Evolutionary conservation across 306 rosid genomes (phyloP).

Genomic region (Vicia faba): DNA sequence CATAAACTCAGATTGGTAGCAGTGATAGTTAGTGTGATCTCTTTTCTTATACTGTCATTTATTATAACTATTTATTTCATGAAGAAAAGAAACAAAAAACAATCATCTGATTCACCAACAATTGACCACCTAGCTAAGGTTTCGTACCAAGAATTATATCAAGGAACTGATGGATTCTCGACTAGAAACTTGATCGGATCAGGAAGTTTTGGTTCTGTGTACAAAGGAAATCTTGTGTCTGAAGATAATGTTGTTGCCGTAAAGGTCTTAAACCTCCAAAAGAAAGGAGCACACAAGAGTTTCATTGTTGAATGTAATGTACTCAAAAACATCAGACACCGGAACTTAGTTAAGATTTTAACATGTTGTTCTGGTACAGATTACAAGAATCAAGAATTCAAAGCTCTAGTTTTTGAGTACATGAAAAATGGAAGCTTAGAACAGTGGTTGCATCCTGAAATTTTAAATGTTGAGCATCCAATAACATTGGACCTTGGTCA

Average conservation of each 20-base stretch:
- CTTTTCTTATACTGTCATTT: constrained; percentile 1
- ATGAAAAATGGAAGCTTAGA: constrained; percentile 34
- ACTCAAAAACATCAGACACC: constrained; percentile 20
- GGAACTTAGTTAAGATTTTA: constrained; percentile 17
- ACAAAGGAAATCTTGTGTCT: not conserved
- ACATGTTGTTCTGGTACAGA: constrained; percentile 31
- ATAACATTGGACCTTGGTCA: not conserved
- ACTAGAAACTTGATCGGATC: constrained; percentile 15
- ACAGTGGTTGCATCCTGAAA: constrained; percentile 9
- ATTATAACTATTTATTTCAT: constrained; percentile 2
- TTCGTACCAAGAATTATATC: constrained; percentile 22
- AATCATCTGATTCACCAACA: not conserved
- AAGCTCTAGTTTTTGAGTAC: constrained; percentile 34
- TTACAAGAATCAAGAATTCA: constrained; percentile 23
- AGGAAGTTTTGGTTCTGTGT: constrained; percentile 12
- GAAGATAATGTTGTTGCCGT: constrained; percentile 25
- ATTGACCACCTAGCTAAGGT: constrained; percentile 3
- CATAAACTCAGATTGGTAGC: not conserved
- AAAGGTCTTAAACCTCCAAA: constrained; percentile 35
- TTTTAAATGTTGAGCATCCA: not conserved
- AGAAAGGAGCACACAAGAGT: constrained; percentile 28
- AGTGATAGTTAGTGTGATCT: not conserved
- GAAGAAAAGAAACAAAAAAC: constrained; percentile 7
- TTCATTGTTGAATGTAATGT: constrained; percentile 34
- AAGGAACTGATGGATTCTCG: constrained; percentile 19